Conservation (phyloP, 179 eudicot species). For the Camellia oleifera region DNA sequence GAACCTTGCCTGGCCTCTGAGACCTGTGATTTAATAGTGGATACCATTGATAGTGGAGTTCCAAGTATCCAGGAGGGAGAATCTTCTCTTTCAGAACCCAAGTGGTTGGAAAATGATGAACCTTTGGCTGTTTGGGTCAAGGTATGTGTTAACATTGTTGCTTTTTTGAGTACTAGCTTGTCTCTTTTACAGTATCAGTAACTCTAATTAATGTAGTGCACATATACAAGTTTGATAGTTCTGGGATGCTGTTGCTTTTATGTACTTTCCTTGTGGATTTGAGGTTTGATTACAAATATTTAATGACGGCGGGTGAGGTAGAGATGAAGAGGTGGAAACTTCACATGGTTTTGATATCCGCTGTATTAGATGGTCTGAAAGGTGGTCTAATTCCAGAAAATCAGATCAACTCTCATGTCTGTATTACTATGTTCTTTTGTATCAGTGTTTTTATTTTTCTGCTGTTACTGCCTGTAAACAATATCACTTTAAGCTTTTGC, state of each 20-base stretch:
- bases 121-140: conserved; percentile 92
- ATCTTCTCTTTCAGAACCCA: conserved; percentile 35
- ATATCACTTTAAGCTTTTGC: conserved; percentile 1
- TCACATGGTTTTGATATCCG: background rate
- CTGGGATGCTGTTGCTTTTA: background rate
- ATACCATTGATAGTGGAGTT: conserved; percentile 54
- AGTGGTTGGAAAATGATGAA: conserved; percentile 67
- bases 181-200: background rate
- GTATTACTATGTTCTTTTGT: background rate
- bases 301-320: background rate
- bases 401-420: background rate
- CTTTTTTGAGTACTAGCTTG: conserved; percentile 14
- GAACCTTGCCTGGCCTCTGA: conserved; percentile 56
- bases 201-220: background rate
- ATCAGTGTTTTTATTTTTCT: background rate
- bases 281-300: background rate
- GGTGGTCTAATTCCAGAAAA: conserved; percentile 2
- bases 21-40: conserved; percentile 43
- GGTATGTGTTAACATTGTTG: conserved; percentile 43
- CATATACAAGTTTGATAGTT: background rate
- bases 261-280: conserved; percentile 9
- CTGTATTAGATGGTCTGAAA: background rate
- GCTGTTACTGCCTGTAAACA: conserved; percentile 3
- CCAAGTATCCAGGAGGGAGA: conserved; percentile 41
- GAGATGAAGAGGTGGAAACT: background rate